Base-by-base conservation (phyloP, 768 basidiomycete genomes). In the Filobasidium floriforme region DNA sequence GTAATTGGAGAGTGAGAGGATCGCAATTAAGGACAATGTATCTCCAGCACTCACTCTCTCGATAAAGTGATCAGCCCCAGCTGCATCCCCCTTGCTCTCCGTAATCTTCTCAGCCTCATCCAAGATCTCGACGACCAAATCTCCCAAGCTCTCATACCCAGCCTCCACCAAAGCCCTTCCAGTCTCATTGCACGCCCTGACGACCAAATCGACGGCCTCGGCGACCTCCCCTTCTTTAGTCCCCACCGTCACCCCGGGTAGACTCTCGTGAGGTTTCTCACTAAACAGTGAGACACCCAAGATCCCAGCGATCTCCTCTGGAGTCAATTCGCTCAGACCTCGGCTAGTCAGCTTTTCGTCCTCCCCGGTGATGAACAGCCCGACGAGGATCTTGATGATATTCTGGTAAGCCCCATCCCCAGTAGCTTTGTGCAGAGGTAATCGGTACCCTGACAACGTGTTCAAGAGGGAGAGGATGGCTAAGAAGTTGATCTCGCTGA, bases 321-420 rank as follows among this genome's bases (percentile, higher is more conserved):
- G 79, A 12, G 78, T 78, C 61, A 89, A 80, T 18, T 77, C 71
- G 65, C 80, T 79, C 82, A 93, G 85, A 41, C 89, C 89, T 64
- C 80, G 78, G 1, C 90, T 85, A 37, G 86, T 85, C 24, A 92
- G 81, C 60, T 80, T 82, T n/a, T n/a, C n/a, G 26, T 84, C 84
- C 10, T 81, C 76, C 7, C 83, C 79, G 70, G 71, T 82, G 68
- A 92, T 81, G 77, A 87, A 90, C 69, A 90, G 79, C 15, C 85
- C 83, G 72, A 91, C 85, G 37, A 85, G 81, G 60, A 93, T 83
- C 1, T 85, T 87, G 61, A 88, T 84, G 72, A 92, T 88, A 63
- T 85, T 85, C 76, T 92, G 89, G 84, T 87, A 91, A 68, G 89
- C 89, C 24, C 90, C 90, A 49, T 89, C 85, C 15, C 86, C 85